Conservation (phyloP, 2,329 filamentous ascomycete species). For the Hypoxylon sp. region DNA sequence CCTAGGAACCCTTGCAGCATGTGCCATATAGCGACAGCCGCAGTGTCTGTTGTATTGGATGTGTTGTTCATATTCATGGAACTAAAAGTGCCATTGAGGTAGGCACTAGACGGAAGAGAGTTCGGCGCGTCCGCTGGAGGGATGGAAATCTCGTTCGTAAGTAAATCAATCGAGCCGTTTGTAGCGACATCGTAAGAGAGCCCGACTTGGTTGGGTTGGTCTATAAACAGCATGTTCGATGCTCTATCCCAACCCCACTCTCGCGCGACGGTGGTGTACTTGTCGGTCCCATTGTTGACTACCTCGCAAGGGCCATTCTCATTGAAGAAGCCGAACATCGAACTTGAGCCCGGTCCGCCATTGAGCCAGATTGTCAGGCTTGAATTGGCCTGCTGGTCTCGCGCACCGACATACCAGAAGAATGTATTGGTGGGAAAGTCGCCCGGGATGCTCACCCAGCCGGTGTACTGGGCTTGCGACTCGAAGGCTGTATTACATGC, state of each 20-base stretch:
- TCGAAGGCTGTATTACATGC: conserved; percentile 72
- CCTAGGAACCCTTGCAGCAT: conserved; percentile 69
- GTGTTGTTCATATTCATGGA: conserved; percentile 59
- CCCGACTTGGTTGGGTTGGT: conserved; percentile 73
- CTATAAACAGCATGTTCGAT: conserved; percentile 58
- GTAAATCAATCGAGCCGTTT: conserved; percentile 64
- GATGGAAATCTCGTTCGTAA: conserved; percentile 51
- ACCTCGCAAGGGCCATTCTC: conserved; percentile 39
- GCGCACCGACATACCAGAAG: conserved; percentile 60
- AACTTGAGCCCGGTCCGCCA: conserved; percentile 71
- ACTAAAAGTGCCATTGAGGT: conserved; percentile 59
- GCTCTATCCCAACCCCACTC: conserved; percentile 73
- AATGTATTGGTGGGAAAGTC: conserved; percentile 61
- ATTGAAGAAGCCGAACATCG: conserved; percentile 68
- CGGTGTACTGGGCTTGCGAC: conserved; percentile 73
- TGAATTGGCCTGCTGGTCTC: conserved; percentile 50
- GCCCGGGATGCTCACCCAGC: conserved; percentile 71
- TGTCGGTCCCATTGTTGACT: conserved; percentile 50
- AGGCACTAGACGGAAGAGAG: conserved; percentile 40
- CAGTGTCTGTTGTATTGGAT: conserved; percentile 64
- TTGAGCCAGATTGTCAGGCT: conserved; percentile 69
- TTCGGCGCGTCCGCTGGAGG: conserved; percentile 44
- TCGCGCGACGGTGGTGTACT: conserved; percentile 63
- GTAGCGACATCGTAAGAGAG: conserved; percentile 68
- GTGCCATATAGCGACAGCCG: conserved; percentile 70